phyloP scores from a whole-genome alignment of 768 basidiomycete genomes.

The Cyathus striatus region DNA sequence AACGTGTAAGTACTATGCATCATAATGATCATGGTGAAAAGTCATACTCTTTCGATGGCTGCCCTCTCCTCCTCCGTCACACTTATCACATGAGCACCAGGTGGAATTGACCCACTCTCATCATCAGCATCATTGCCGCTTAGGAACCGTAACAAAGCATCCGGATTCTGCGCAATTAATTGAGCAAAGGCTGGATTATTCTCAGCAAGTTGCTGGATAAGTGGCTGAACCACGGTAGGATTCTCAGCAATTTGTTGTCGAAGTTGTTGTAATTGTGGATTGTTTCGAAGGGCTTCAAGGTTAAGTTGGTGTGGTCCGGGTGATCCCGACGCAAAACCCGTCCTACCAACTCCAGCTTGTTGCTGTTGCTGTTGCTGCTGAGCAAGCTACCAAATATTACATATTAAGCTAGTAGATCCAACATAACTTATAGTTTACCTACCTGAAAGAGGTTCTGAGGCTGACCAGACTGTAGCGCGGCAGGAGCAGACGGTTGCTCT shows the following conservation, averaged over 20 bases:
- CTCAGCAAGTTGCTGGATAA: slow-evolving; percentile 77
- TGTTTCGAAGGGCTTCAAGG: slow-evolving; percentile 50
- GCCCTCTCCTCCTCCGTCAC: slow-evolving; percentile 85
- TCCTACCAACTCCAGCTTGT: slow-evolving; percentile 21
- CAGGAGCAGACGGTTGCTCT: slow-evolving; percentile 31
- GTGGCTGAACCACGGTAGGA: slow-evolving; percentile 69
- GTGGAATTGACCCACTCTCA: slow-evolving; percentile 35
- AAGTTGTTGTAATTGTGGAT: slow-evolving; percentile 67
- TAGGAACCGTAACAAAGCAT: slow-evolving; percentile 60
- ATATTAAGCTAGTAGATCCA: no score
- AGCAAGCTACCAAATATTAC: slow-evolving; percentile 69
- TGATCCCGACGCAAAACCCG: slow-evolving; percentile 28
- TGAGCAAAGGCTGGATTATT: slow-evolving; percentile 76
- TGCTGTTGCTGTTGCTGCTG: slow-evolving; percentile 63
- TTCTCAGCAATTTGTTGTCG: slow-evolving; percentile 71
- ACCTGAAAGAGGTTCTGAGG: slow-evolving; percentile 90
- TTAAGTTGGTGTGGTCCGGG: slow-evolving; percentile 34
- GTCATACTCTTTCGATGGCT: slow-evolving; percentile 86
- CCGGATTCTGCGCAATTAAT: slow-evolving; percentile 65
- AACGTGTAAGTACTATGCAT: slow-evolving; percentile 3
- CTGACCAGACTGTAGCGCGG: slow-evolving; percentile 29
- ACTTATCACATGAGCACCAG: slow-evolving; percentile 60
- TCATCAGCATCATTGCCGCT: slow-evolving; percentile 35
- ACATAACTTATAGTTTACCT: no score
- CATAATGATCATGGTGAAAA: slow-evolving; percentile 7